Conservation (phyloP, 495 filamentous ascomycete species). For the Clohesyomyces aquaticus region DNA sequence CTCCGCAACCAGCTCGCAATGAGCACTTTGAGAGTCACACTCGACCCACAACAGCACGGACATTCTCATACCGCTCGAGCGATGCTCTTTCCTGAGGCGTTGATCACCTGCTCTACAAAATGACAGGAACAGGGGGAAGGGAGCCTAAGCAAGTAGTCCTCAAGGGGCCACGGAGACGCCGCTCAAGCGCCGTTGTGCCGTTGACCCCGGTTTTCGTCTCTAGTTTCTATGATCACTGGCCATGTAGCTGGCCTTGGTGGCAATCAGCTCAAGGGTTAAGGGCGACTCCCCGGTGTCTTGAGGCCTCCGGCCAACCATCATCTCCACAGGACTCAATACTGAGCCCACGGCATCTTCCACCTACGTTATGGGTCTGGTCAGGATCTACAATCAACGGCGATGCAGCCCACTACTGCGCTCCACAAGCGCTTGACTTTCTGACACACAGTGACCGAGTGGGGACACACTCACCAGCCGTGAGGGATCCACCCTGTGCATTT, state of each 20-base stretch:
- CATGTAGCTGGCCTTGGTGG: too few relatives aligned
- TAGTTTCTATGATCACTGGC: too few relatives aligned
- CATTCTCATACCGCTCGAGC: neutral
- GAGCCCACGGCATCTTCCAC: neutral
- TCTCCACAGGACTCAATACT: neutral
- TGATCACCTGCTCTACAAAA: neutral
- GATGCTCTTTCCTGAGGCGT: neutral
- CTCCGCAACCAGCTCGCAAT: neutral
- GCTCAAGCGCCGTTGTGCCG: too few relatives aligned
- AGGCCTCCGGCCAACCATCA: too few relatives aligned
- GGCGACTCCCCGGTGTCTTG: too few relatives aligned
- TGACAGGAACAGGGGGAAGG: neutral
- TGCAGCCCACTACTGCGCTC: conserved; percentile 28
- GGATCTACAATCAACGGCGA: conserved; percentile 12
- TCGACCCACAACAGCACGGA: neutral
- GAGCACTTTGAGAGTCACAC: neutral
- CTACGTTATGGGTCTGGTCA: neutral
- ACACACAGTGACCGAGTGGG: neutral
- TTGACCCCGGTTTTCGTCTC: too few relatives aligned
- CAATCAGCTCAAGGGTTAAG: too few relatives aligned
- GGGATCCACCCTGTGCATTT: neutral
- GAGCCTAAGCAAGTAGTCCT: too few relatives aligned
- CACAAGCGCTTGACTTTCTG: neutral
- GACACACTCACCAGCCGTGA: neutral
- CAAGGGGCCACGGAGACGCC: too few relatives aligned